Percentiles rank a stretch among this genome's conserved stretches.
phyloP scores from a whole-genome alignment of 352 stramenopile species.

The Phytophthora idaei region DNA sequence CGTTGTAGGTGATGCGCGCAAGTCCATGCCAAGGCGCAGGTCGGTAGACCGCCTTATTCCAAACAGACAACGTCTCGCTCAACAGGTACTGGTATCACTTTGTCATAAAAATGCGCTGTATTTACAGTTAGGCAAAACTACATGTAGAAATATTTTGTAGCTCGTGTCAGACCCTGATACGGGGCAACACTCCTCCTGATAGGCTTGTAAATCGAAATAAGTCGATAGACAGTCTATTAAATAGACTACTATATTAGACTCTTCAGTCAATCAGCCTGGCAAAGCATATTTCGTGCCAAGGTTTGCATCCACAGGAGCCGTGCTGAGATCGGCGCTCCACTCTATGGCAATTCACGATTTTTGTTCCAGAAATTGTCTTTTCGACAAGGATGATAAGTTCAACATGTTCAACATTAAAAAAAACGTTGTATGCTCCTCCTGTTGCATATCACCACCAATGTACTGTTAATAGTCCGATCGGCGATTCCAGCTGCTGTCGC shows the following conservation, averaged over 20 bases:
- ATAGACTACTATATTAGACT: background rate
- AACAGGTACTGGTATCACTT: too few relatives aligned
- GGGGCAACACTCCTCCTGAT: background rate
- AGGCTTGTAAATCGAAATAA: too few relatives aligned
- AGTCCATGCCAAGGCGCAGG: too few relatives aligned
- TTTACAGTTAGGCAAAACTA: too few relatives aligned
- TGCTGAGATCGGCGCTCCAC: conserved; percentile 18
- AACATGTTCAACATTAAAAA: conserved; percentile 1
- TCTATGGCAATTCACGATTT: conserved; percentile 21
- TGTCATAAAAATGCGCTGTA: too few relatives aligned
- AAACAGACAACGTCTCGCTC: background rate
- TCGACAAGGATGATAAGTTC: conserved; percentile 22
- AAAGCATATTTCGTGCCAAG: conserved; percentile 7
- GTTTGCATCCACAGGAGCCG: conserved; percentile 14
- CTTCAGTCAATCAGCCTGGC: conserved; percentile 1
- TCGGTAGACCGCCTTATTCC: too few relatives aligned
- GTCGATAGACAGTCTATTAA: too few relatives aligned
- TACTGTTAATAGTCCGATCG: conserved; percentile 3
- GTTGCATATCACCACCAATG: conserved; percentile 5
- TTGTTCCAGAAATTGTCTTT: conserved; percentile 7
- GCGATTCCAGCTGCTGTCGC: conserved; percentile 13
- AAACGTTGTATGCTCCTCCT: background rate
- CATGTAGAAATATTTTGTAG: too few relatives aligned
- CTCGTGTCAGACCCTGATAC: background rate
- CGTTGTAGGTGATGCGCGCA: background rate